Evolutionary conservation across 768 basidiomycete genomes (phyloP).

Genomic region (Lactifluus subvellereus): DNA sequence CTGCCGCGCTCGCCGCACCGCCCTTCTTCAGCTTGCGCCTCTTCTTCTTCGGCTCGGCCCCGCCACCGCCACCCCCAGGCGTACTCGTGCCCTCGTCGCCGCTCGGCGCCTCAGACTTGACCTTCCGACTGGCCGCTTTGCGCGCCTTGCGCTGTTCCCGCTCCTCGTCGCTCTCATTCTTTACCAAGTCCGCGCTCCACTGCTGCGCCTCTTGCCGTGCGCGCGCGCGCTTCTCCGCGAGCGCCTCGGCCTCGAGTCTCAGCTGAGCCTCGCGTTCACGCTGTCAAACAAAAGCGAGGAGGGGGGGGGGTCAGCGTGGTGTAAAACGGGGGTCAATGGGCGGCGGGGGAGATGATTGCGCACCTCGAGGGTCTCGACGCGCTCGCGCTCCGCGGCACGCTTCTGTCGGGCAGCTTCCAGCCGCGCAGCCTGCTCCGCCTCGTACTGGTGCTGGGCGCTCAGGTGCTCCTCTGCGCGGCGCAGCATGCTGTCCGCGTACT

Average conservation of each 20-base stretch:
- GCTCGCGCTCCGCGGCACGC: conserved; percentile 74
- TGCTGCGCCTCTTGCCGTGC: conserved; percentile 75
- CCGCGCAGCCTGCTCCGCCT: conserved; percentile 63
- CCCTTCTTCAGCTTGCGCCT: conserved; percentile 63
- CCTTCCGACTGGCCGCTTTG: conserved; percentile 46
- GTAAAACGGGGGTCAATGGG: background rate
- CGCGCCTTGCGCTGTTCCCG: conserved; percentile 54
- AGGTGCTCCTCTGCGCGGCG: conserved; percentile 78
- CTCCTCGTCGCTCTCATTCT: conserved; percentile 72
- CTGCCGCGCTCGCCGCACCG: conserved; percentile 36
- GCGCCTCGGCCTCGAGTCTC: conserved; percentile 61
- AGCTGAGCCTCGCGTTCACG: conserved; percentile 56
- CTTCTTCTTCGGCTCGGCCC: conserved; percentile 52
- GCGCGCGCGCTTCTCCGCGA: conserved; percentile 72
- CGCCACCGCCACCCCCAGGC: conserved; percentile 26
- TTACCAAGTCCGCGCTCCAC: conserved; percentile 60
- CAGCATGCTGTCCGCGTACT: conserved; percentile 85
- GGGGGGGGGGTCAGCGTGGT: background rate
- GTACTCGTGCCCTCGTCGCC: conserved; percentile 43
- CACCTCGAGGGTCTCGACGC: conserved; percentile 62
- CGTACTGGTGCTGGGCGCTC: conserved; percentile 60
- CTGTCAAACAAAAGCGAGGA: conserved; percentile 33
- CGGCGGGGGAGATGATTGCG: conserved; percentile 24
- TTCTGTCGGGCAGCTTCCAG: conserved; percentile 70
- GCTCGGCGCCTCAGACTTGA: conserved; percentile 35